Base-by-base conservation (phyloP, 306 rosid species). In the Dalbergia cochinchinensis region DNA sequence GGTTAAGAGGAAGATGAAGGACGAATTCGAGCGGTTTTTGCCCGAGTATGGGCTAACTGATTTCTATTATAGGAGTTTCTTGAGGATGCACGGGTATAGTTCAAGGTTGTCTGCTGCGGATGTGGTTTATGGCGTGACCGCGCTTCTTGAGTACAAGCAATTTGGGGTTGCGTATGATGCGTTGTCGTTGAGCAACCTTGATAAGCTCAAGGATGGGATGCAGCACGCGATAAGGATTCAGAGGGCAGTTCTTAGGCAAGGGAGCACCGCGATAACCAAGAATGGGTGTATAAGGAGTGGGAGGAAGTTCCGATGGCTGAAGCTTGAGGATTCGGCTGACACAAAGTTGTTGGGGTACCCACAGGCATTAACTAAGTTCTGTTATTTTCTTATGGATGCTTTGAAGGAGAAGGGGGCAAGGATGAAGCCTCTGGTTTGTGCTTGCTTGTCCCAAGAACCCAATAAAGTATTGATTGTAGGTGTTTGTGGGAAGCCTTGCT, bases 101-200 rank as follows among this genome's bases (percentile, higher is more conserved):
- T 93, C 98, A 15, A 95, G 81, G 81, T 89, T 95, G 11, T 93
- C 99, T 8, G 99, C 99, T 19, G 99, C 99, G 13, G 99, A 95
- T 83, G 98, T 95, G 65, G 99, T 95, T n/a, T 93, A 88, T 65
- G 99, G 99, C 5, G 97, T 95, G 20, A 95, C 99, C 13, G 99
- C 99, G 0, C 77, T 93, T 89, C 94, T 95, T 2, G 99, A 95
- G 63, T 92, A 97, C 31, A 89, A 82, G 80, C 94, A 95, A 76
- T 95, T 91, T 34, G 90, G 92, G 5, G 89, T 84, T 78, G 99
- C 99, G n/a, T 91, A 87, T 67, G 97, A 95, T 84, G 91, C 98
- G 2, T 81, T 95, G 58, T 91, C 99, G 8, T 79, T 90, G 90
- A 54, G 76, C 81, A 95, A 89, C 67, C 88, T 95, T 53, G 97